Percentiles rank a stretch among this genome's conserved stretches.
These are phyloP conservation scores for Mortierella sp. DNA, from an alignment of 371 early-diverging fungal genomes.

Conservation along the genomic window DNA sequence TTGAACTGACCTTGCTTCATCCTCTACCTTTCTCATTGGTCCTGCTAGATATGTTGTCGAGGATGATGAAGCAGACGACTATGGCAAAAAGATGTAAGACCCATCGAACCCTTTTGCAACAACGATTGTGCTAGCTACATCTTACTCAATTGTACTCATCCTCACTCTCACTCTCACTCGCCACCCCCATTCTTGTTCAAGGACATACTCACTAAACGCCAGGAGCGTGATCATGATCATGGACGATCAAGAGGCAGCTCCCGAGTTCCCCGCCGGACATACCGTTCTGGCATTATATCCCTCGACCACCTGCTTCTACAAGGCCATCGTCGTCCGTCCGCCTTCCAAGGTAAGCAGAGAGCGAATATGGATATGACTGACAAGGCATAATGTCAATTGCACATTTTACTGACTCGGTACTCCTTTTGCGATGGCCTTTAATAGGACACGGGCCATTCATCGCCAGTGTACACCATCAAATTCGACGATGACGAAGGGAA, in stretches of 20 bases:
- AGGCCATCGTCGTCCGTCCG: slow-evolving; percentile 77
- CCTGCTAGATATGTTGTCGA: slow-evolving; percentile 74
- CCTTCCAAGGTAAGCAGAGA: slow-evolving; percentile 73
- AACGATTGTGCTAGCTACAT: background rate
- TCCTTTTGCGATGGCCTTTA: background rate
- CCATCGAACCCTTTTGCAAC: background rate
- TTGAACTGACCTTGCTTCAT: background rate
- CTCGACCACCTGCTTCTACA: slow-evolving; percentile 89
- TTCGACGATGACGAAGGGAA: slow-evolving; percentile 56
- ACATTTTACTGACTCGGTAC: background rate
- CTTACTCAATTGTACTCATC: too few relatives aligned
- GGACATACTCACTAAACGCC: slow-evolving; percentile 73
- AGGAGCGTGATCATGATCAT: slow-evolving; percentile 75
- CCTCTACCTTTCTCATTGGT: background rate
- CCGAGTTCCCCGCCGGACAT: slow-evolving; percentile 74
- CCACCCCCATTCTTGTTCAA: slow-evolving; percentile 30
- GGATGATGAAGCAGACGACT: slow-evolving; percentile 82
- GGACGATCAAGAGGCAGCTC: slow-evolving; percentile 60
- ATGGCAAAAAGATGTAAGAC: slow-evolving; percentile 73
- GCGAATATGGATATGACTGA: background rate
- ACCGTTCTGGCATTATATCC: slow-evolving; percentile 90
- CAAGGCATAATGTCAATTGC: background rate
- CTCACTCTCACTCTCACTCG: background rate
- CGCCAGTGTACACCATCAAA: slow-evolving; percentile 50
- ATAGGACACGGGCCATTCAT: slow-evolving; percentile 36